phyloP scores from a whole-genome alignment of 306 rosid species.

The Dalbergia cultrata region DNA sequence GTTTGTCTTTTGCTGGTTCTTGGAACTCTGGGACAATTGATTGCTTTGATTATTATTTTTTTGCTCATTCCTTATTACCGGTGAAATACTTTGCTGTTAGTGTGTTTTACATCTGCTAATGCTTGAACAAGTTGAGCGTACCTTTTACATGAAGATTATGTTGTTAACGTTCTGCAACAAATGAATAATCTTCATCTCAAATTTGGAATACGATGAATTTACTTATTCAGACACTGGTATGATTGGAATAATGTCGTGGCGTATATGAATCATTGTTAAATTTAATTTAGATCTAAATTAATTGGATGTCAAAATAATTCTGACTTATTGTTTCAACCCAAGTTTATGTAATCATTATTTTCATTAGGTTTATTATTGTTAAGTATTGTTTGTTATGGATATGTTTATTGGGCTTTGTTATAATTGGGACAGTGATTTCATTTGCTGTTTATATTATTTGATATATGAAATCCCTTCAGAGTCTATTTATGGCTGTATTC shows the following conservation, averaged over 20 bases:
- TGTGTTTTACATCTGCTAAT: conserved; percentile 22
- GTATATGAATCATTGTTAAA: no score
- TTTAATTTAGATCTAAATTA: no score
- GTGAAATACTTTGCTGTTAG: background rate
- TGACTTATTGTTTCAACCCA: no score
- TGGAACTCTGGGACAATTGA: conserved; percentile 33
- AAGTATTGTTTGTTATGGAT: no score
- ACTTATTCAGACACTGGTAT: background rate
- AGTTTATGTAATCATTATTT: no score
- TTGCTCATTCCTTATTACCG: background rate
- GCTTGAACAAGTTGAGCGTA: conserved; percentile 3
- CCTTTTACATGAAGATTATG: background rate
- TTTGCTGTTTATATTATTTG: no score
- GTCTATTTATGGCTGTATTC: no score
- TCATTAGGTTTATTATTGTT: no score
- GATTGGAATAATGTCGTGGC: background rate
- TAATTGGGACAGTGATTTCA: no score
- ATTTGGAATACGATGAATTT: background rate
- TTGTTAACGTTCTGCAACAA: background rate
- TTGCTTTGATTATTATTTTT: background rate
- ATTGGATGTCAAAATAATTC: no score
- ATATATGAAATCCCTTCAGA: no score
- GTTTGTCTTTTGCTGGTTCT: conserved; percentile 36
- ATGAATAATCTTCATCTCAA: background rate
- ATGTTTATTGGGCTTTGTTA: no score